Evolutionary conservation across 1,139 yeast genomes (phyloP), one percentile per base, ranked within the genome.

Genomic region (Debaryomyces subglobosus): DNA sequence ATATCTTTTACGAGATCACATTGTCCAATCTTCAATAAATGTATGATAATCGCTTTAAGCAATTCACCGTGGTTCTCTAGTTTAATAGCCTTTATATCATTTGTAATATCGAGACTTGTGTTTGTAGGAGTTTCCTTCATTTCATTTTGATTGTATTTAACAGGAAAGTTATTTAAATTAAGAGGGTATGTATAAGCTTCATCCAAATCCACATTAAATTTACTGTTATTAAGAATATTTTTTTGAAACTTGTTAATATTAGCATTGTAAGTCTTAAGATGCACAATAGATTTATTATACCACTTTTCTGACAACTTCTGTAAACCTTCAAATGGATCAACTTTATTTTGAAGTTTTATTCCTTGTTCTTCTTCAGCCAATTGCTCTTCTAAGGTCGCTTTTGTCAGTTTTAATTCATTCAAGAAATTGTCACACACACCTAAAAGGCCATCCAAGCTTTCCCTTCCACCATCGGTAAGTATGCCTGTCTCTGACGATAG

Each of bases 141-240:
- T 12, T 30, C 29, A 23, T 15, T 32, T 7, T 20, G 39, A 10
- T 29, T 37, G 30, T 53, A 48, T 34, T 56, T 53, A 12, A 57
- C 58, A 2, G 78, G 77, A 41, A 59, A 62, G 44, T 68, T 65
- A 49, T 69, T 61, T 43, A 75, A 59, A 47, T 63, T 60, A 48
- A 76, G 62, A 0, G 77, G 77, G 50, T 70, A 76, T 0, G 73
- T 65, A 53, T 76, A 76, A 3, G 80, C 79, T 34, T 73, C 78
- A 57, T 75, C 79, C 46, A 76, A 57, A 49, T 71, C 69, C 33
- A 73, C 58, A 33, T 52, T 56, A 53, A 64, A 72, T 46, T 61
- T 63, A 18, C 69, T 52, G 54, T 67, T 68, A 46, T 61, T 63
- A 13, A 72, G 56, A 8, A 73, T 55, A 47, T 68, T 70, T 61